Evolutionary conservation across 2,329 filamentous ascomycete genomes (phyloP), one percentile per base, ranked within the genome.

Genomic region (Hirsutella thompsonii): DNA sequence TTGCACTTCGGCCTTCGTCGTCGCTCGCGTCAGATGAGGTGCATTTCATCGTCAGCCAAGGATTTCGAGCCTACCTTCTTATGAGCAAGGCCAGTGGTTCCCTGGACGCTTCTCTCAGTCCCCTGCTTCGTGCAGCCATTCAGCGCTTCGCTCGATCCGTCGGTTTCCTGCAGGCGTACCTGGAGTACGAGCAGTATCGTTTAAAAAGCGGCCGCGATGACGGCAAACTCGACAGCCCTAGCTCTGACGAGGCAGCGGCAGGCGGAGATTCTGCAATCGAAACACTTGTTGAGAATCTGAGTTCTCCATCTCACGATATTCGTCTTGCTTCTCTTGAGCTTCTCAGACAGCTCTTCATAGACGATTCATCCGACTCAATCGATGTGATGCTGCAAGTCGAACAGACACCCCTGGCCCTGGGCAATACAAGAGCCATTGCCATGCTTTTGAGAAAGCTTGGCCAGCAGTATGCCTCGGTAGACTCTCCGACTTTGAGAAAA

Each of bases 391-490:
- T 89, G 14, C 74, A 86, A 46, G 78, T 89, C 14, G 89, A 96
- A 57, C 74, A 87, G 46, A 85, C 81, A 5, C 79, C 85, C 0
- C 62, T 94, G n/a, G 76, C 75, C 37, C 68, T 94, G 4, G 76
- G 89, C 42, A 86, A 82, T 38, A 75, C 79, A 39, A 76, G 92
- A 42, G 76, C 77, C 16, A 76, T 94, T 28, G 81, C 85, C 2
- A 93, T 95, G 74, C 79, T 90, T 46, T 73, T 95, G 41, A 82
- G 90, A 37, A 88, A 86, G 52, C 70, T 95, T 35, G 69, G 81
- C 13, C 63, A 70, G 41, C 62, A 62, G 23, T 94, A 92, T 55
- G 62, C 72, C 5, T 67, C 72, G 20, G 55, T 81, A 9, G 64
- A 68, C 2, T 69, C 74, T 30, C 74, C 74, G 2, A 84, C 81